phyloP scores from a whole-genome alignment of 768 basidiomycete species.

The Panellus pusillus region DNA sequence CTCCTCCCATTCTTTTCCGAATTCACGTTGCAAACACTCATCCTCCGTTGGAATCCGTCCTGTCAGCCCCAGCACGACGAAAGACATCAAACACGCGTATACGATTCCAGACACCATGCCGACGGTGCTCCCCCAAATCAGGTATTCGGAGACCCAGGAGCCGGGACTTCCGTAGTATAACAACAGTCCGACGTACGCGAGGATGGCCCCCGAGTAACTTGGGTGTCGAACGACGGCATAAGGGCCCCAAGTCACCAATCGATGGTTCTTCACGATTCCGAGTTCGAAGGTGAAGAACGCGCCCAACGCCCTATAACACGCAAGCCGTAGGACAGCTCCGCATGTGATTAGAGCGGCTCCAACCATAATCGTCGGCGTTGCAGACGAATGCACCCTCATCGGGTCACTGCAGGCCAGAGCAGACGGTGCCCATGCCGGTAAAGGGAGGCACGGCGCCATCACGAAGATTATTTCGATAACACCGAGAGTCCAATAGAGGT shows the following conservation, averaged over 20 bases:
- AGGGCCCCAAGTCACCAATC: constrained; percentile 30
- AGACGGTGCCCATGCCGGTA: background rate
- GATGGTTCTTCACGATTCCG: constrained; percentile 16
- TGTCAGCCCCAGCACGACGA: constrained; percentile 17
- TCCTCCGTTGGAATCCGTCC: constrained; percentile 33
- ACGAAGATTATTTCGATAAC: constrained; percentile 2
- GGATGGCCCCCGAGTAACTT: constrained; percentile 28
- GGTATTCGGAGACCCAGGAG: constrained; percentile 32
- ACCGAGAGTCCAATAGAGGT: constrained; percentile 11
- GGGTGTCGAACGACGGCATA: constrained; percentile 36
- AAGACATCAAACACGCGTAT: constrained; percentile 14
- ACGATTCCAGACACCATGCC: constrained; percentile 19
- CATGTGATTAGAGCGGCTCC: constrained; percentile 7
- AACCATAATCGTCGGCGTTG: constrained; percentile 3
- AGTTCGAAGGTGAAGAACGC: constrained; percentile 17
- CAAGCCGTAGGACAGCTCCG: constrained; percentile 11
- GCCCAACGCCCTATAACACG: constrained; percentile 17
- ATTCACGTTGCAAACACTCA: constrained; percentile 27
- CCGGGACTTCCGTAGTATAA: constrained; percentile 31
- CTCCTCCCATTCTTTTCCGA: constrained; percentile 34
- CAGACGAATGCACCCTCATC: background rate
- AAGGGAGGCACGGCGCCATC: background rate
- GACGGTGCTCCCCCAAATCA: constrained; percentile 28
- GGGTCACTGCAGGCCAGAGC: constrained; percentile 1
- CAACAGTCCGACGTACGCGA: constrained; percentile 32